phyloP scores from a whole-genome alignment of 2,329 filamentous ascomycete species.

The Exophiala mesophila region DNA sequence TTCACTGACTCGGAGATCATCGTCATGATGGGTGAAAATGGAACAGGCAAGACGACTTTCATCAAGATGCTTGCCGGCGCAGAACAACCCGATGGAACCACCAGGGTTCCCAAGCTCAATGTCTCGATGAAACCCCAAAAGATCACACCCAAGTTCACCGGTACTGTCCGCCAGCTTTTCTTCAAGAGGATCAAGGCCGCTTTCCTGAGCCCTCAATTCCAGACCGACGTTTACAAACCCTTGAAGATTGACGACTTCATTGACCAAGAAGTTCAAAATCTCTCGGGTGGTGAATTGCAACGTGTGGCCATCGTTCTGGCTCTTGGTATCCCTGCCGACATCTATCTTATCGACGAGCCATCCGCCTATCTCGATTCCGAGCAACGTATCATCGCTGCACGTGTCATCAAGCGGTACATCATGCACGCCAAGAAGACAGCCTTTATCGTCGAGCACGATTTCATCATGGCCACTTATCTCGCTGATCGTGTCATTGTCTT shows the following conservation, averaged over 20 bases:
- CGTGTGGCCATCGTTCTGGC: conserved; percentile 96
- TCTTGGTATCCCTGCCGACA: conserved; percentile 92
- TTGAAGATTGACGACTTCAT: conserved; percentile 98
- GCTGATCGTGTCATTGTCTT: conserved; percentile 98
- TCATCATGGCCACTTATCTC: conserved; percentile 85
- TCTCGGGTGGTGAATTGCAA: conserved; percentile 98
- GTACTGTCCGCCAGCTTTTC: conserved; percentile 94
- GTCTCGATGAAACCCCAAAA: conserved; percentile 99
- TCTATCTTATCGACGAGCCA: conserved; percentile 97
- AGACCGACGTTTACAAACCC: conserved; percentile 99
- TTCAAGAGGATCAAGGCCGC: conserved; percentile 99
- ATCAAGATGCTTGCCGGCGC: conserved; percentile 92
- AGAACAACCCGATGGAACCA: conserved; percentile 77
- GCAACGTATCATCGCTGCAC: conserved; percentile 94
- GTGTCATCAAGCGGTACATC: conserved; percentile 99
- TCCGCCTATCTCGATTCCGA: conserved; percentile 97
- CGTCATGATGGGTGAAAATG: conserved; percentile 99
- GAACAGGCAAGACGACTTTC: conserved; percentile 98
- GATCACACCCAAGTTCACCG: conserved; percentile 96
- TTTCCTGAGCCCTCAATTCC: conserved; percentile 95
- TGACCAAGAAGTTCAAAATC: conserved; percentile 97
- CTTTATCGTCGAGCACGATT: conserved; percentile 99
- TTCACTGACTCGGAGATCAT: conserved; percentile 99
- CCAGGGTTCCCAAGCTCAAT: conserved; percentile 83
- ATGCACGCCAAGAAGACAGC: conserved; percentile 99